These are phyloP conservation scores for Debaryomyces sp. DNA, from an alignment of 1,139 yeast genomes.

Conservation along the genomic window DNA sequence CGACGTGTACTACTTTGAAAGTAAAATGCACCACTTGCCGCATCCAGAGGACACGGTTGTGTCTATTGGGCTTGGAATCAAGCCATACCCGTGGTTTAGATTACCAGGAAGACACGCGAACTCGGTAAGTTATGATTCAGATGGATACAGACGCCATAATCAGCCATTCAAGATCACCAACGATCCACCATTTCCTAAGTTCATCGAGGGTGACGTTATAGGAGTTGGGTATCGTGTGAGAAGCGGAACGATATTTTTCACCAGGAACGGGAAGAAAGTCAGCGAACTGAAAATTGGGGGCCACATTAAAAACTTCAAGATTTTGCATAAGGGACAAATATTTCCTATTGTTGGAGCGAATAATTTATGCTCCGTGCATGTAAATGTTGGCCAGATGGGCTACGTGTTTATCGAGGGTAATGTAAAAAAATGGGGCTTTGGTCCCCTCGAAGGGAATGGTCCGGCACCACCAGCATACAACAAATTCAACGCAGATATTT, in stretches of 20 bases:
- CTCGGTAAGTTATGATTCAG: conserved; percentile 54
- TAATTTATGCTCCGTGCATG: conserved; percentile 54
- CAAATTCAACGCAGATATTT: conserved; percentile 55
- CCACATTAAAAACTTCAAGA: conserved; percentile 52
- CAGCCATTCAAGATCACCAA: conserved; percentile 48
- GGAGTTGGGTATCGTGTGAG: conserved; percentile 67
- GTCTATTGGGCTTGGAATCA: conserved; percentile 49
- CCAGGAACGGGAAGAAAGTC: conserved; percentile 68
- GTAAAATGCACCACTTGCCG: conserved; percentile 61
- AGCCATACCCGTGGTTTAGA: conserved; percentile 63
- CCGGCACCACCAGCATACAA: conserved; percentile 66
- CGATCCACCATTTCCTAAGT: conserved; percentile 48
- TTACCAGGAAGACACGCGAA: conserved; percentile 58
- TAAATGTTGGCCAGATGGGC: conserved; percentile 60
- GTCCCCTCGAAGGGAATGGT: conserved; percentile 60
- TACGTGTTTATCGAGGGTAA: conserved; percentile 62
- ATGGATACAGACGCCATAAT: conserved; percentile 53
- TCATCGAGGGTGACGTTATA: conserved; percentile 62
- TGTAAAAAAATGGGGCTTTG: conserved; percentile 68
- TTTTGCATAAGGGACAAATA: conserved; percentile 42
- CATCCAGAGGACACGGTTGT: conserved; percentile 51
- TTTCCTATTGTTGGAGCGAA: conserved; percentile 59
- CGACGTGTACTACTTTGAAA: conserved; percentile 90
- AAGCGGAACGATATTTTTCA: conserved; percentile 66
- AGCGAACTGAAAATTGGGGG: conserved; percentile 73